Base-by-base conservation (phyloP, 1,139 yeast genomes). In the Arxiozyma slooffiae region DNA sequence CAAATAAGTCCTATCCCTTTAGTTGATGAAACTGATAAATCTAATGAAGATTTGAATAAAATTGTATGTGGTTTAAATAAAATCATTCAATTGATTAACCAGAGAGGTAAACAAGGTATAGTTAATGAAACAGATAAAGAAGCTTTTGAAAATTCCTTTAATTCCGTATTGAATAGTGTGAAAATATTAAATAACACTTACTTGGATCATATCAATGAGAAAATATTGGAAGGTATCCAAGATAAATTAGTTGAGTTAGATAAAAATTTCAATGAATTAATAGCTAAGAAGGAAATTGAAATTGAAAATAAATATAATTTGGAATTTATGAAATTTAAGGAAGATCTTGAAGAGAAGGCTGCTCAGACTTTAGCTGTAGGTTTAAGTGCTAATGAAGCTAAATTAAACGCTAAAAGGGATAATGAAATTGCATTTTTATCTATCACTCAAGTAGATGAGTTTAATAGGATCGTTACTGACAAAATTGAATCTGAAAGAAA, bases 401-500 rank as follows among this genome's bases (percentile, higher is more conserved):
- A 82, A n/a, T 75, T 88, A 52, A 71, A 81, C 44, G 77, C 81
- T 51, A 86, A 88, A 54, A 90, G 92, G 43, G 82, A 81, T 55
- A 92, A 89, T 67, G 85, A 85, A 54, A 78, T 90, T 40, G 73
- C 82, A 26, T 75, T 85, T 66, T 80, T 85, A 52, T 81, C 88
- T 62, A 73, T 83, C 53, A 83, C 81, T 58, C 85, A 85, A 60
- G 80, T 89, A 53, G 78, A 81, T 60, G 81, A 81, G 62, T 84
- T 88, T 67, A 82, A 85, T 57, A 72, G 76, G 55, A 74, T 82
- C 55, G 73, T 92, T 52, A 69, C 77, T 48, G 77, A 79, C 46
- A 79, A 78, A 56, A 78, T 94, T 48, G 95, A 88, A 60, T 62
- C 71, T 36, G 98, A 92, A 73, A 83, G 97, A 68, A 74, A 81